Percentiles rank a stretch among this genome's conserved stretches.
phyloP scores from a whole-genome alignment of 208 protist genomes.

The Trichomonas gallinae region DNA sequence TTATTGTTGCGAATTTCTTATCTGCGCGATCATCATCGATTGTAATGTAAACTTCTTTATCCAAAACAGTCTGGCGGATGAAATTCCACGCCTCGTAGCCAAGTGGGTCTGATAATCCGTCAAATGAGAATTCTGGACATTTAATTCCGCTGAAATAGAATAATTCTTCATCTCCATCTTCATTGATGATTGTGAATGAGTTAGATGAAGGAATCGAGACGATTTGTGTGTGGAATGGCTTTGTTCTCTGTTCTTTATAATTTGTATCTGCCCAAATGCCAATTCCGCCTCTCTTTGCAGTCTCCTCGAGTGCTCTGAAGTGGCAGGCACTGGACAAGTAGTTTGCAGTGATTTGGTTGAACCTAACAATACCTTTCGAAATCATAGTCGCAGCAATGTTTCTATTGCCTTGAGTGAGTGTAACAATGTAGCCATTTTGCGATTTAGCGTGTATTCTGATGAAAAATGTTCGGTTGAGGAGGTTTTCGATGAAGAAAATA shows the following conservation, averaged over 20 bases:
- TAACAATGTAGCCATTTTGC: background rate
- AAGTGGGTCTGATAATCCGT: background rate
- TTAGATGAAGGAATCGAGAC: background rate
- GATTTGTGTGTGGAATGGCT: background rate
- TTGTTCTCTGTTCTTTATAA: background rate
- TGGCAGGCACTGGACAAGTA: background rate
- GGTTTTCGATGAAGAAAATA: background rate
- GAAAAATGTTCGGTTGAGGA: background rate
- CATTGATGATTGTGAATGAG: background rate
- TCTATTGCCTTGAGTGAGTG: background rate
- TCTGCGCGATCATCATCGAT: background rate
- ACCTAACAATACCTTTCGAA: background rate
- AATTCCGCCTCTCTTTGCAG: background rate
- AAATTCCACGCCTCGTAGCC: background rate
- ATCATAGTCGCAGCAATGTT: background rate
- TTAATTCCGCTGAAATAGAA: background rate
- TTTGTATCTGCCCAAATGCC: background rate
- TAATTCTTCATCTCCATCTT: background rate
- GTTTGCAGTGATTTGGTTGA: background rate
- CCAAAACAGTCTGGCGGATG: background rate
- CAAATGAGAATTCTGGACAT: background rate
- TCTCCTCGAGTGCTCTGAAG: background rate
- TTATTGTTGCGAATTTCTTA: background rate
- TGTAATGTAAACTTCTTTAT: background rate
- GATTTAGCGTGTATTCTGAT: background rate